A percentile compares a stretch with the other conserved stretches of the same genome.
These are phyloP conservation scores for Neofusicoccum ribis DNA, from an alignment of 2,329 filamentous ascomycete species.

Conservation along the genomic window DNA sequence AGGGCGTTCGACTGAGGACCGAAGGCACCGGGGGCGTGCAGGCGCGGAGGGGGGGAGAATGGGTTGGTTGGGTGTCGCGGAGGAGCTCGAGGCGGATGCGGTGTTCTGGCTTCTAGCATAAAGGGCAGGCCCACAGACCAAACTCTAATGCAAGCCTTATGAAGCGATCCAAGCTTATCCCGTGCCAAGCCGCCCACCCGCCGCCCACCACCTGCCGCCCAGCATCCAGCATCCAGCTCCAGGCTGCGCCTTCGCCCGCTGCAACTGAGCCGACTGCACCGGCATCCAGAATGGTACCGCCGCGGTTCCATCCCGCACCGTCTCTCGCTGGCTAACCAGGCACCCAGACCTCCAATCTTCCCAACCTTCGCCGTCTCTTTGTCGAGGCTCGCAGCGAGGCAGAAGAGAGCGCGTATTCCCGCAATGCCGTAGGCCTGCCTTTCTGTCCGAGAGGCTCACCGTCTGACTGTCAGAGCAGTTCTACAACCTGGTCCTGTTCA, in stretches of 20 bases:
- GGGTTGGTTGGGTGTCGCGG: neutral
- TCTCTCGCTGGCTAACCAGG: neutral
- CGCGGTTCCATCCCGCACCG: neutral
- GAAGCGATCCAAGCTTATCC: conserved; percentile 15
- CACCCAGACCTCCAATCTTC: conserved; percentile 68
- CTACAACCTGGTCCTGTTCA: conserved; percentile 95
- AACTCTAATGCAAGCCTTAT: conserved; percentile 13
- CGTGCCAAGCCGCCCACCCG: conserved; percentile 6
- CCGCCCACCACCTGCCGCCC: neutral
- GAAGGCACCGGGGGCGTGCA: neutral
- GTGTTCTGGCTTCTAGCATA: conserved; percentile 19
- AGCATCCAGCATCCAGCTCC: neutral
- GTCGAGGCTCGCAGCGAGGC: conserved; percentile 90
- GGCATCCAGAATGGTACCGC: neutral
- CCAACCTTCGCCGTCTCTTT: conserved; percentile 93
- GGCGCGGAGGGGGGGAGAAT: neutral
- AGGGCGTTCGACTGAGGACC: neutral
- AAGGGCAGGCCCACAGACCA: conserved; percentile 22
- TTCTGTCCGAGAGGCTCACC: neutral
- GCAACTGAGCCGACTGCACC: neutral
- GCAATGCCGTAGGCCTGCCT: conserved; percentile 72
- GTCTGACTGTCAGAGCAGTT: conserved; percentile 60
- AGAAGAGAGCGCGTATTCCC: conserved; percentile 91
- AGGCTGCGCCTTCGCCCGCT: neutral
- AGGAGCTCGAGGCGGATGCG: conserved; percentile 16